Conservation (phyloP, 2,329 filamentous ascomycete genomes). For the Neofusicoccum cordaticola region DNA sequence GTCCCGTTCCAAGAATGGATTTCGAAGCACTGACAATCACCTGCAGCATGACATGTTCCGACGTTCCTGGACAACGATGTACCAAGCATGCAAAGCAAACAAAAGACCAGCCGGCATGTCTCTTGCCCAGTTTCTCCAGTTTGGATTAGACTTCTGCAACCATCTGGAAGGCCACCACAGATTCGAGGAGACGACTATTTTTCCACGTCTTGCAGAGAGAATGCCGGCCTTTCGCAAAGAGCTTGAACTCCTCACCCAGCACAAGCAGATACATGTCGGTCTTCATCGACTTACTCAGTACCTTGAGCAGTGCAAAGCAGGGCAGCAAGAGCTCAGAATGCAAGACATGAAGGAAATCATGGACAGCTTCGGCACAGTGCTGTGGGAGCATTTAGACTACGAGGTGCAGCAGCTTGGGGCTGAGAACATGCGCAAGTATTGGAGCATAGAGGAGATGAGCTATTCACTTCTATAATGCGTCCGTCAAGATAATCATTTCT, state of each 20-base stretch:
- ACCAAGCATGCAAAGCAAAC: conserved; percentile 59
- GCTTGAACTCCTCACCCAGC: conserved; percentile 68
- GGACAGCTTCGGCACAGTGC: conserved; percentile 72
- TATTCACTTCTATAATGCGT: conserved; percentile 45
- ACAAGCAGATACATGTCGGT: conserved; percentile 74
- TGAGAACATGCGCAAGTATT: conserved; percentile 85
- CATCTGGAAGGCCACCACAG: conserved; percentile 74
- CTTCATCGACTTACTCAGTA: conserved; percentile 69
- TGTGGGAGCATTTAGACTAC: conserved; percentile 81
- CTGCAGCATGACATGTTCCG: conserved; percentile 58
- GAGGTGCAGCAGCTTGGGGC: conserved; percentile 77
- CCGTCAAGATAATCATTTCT: no score
- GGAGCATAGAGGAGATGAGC: conserved; percentile 72
- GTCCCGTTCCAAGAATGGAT: no score
- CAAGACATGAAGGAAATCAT: conserved; percentile 65
- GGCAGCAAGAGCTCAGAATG: conserved; percentile 57
- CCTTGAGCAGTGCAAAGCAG: conserved; percentile 57
- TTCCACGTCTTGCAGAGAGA: conserved; percentile 70
- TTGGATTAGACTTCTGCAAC: conserved; percentile 65
- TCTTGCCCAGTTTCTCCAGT: conserved; percentile 64
- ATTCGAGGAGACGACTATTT: conserved; percentile 80
- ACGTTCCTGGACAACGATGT: conserved; percentile 67
- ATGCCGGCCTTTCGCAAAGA: conserved; percentile 74
- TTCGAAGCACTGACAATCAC: no score
- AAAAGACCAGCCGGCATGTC: conserved; percentile 63